phyloP scores from a whole-genome alignment of 306 rosid genomes.

The Arachis hypogaea region DNA sequence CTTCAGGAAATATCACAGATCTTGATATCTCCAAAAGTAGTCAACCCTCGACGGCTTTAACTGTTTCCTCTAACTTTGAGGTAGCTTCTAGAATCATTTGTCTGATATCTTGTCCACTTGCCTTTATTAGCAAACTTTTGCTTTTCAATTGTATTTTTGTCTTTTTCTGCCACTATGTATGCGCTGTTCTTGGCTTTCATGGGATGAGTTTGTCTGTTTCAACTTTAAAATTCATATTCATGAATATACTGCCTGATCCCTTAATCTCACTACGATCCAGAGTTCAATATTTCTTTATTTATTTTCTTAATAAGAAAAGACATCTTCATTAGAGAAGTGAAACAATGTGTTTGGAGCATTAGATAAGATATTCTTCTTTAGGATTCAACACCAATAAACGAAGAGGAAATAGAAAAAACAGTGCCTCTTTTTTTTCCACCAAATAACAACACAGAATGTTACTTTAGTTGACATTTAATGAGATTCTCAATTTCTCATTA shows the following conservation, averaged over 20 bases:
- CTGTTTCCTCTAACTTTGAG: conserved; percentile 96
- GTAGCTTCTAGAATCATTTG: conserved; percentile 46
- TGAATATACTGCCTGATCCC: conserved; percentile 1
- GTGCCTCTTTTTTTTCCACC: too few relatives aligned
- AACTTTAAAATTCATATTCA: conserved; percentile 9
- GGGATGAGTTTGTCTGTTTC: conserved; percentile 26
- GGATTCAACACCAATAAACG: not conserved
- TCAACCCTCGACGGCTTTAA: conserved; percentile 70
- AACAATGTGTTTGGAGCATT: conserved; percentile 5
- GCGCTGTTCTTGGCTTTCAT: conserved; percentile 9
- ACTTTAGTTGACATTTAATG: too few relatives aligned
- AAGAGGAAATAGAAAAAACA: not conserved
- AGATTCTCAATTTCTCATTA: too few relatives aligned
- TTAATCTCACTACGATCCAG: conserved; percentile 2
- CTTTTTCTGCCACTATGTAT: not conserved
- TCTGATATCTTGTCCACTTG: conserved; percentile 23
- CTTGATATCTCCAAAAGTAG: conserved; percentile 62
- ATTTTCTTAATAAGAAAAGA: not conserved
- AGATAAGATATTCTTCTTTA: conserved; percentile 2
- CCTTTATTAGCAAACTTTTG: not conserved
- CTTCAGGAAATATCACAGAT: conserved; percentile 62
- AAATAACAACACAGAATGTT: too few relatives aligned
- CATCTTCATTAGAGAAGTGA: conserved; percentile 16
- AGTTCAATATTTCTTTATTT: not conserved
- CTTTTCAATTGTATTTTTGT: not conserved